These are phyloP conservation scores for Conidiobolus incongruus DNA, from an alignment of 371 early-diverging fungal genomes.

Conservation along the genomic window DNA sequence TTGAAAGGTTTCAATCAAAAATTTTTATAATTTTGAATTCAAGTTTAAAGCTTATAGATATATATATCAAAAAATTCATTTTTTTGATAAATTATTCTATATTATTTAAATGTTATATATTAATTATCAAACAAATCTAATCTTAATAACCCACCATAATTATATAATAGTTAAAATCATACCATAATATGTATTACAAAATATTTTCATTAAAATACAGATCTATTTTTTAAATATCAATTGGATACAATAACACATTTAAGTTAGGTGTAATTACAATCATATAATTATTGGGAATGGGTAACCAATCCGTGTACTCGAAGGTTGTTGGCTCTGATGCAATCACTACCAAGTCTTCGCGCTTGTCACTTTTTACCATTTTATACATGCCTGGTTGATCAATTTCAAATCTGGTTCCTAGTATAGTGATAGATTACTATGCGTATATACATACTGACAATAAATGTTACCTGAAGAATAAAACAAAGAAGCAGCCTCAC, in stretches of 20 bases:
- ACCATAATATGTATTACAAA: no score
- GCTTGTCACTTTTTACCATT: slow-evolving; percentile 57
- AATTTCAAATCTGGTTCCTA: slow-evolving; percentile 28
- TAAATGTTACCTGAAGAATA: slow-evolving; percentile 46
- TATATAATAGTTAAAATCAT: no score
- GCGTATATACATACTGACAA: slow-evolving; percentile 2
- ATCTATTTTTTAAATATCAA: no score
- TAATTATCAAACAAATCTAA: no score
- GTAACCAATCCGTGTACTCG: slow-evolving; percentile 62
- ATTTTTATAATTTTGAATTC: no score
- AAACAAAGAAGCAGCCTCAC: slow-evolving; percentile 55
- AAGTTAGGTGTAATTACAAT: slow-evolving; percentile 49
- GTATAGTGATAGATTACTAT: neutral
- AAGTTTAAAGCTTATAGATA: no score
- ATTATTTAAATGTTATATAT: no score
- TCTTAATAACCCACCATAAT: no score
- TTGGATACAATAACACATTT: slow-evolving; percentile 52
- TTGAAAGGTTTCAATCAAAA: no score
- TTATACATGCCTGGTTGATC: slow-evolving; percentile 38
- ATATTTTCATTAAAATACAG: no score
- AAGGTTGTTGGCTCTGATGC: slow-evolving; percentile 71
- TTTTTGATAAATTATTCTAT: no score
- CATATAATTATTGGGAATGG: slow-evolving; percentile 54
- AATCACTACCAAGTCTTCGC: slow-evolving; percentile 63
- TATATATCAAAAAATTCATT: no score